These are phyloP conservation scores for Ammopiptanthus mongolicus DNA, from an alignment of 306 rosid genomes.

Conservation along the genomic window DNA sequence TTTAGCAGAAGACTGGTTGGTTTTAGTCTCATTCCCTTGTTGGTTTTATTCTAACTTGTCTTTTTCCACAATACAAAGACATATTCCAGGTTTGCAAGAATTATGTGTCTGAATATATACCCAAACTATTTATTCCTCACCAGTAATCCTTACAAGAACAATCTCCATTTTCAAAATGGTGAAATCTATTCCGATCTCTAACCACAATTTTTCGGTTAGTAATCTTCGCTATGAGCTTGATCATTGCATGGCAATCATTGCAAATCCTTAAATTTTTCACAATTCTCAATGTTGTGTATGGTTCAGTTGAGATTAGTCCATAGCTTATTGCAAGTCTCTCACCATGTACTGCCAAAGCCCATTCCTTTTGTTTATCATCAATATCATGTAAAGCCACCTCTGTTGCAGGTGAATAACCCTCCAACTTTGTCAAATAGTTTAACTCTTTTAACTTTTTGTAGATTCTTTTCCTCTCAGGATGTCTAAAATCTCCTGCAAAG, in stretches of 20 bases:
- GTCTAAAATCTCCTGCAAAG: constrained; percentile 42
- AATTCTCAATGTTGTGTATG: constrained; percentile 30
- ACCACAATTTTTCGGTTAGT: constrained; percentile 36
- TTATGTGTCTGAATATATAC: neutral
- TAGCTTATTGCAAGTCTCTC: constrained; percentile 49
- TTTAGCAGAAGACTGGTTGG: too few species aligned
- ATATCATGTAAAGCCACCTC: constrained; percentile 35
- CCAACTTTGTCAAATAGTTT: constrained; percentile 24
- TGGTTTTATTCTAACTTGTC: too few species aligned
- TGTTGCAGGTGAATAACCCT: constrained; percentile 38
- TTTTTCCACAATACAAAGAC: too few species aligned
- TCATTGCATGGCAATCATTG: constrained; percentile 43
- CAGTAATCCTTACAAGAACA: constrained; percentile 47
- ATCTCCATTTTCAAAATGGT: constrained; percentile 47
- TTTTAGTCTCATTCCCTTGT: too few species aligned
- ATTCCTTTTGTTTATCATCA: constrained; percentile 36
- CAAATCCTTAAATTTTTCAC: constrained; percentile 43
- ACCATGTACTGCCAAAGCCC: constrained; percentile 40
- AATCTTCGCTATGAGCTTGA: constrained; percentile 36
- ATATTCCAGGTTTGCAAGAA: too few species aligned
- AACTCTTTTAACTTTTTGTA: constrained; percentile 34
- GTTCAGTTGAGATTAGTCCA: constrained; percentile 40
- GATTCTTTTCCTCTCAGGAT: constrained; percentile 34
- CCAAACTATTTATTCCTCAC: constrained; percentile 4
- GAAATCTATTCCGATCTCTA: constrained; percentile 51